Conservation (phyloP, 371 early-diverging fungal species). For the Phascolomyces articulosus region DNA sequence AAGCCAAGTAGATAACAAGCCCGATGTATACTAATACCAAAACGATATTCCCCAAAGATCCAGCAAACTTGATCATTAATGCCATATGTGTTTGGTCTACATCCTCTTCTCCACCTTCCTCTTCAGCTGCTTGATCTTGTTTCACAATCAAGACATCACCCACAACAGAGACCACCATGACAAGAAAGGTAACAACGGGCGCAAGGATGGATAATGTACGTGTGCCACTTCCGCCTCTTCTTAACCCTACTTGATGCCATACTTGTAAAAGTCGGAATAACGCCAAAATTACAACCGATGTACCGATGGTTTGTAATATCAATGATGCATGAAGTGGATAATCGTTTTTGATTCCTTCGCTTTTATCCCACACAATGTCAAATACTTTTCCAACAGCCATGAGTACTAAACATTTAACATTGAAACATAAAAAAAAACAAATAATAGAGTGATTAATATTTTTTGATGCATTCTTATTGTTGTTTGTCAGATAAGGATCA, state of each 20-base stretch:
- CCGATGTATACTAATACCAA: neutral
- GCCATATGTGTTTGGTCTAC: slow-evolving; percentile 1
- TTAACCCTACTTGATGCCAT: slow-evolving; percentile 13
- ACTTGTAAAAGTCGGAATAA: slow-evolving; percentile 13
- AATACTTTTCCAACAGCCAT: slow-evolving; percentile 10
- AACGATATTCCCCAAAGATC: neutral
- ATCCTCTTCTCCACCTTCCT: neutral
- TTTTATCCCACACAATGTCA: slow-evolving; percentile 13
- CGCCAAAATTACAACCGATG: slow-evolving; percentile 4
- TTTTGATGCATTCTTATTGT: too few species aligned
- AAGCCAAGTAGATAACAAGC: neutral
- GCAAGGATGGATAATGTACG: neutral
- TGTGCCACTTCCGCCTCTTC: neutral
- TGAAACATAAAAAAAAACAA: neutral
- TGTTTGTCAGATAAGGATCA: too few species aligned
- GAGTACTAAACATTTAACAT: neutral
- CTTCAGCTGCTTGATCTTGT: slow-evolving; percentile 7
- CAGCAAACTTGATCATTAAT: neutral
- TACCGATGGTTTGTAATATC: slow-evolving; percentile 5
- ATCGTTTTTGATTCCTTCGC: slow-evolving; percentile 6
- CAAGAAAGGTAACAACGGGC: neutral
- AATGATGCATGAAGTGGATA: slow-evolving; percentile 16
- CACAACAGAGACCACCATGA: neutral
- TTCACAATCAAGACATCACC: slow-evolving; percentile 3
- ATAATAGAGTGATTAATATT: neutral